These are phyloP conservation scores for Metarhizium sp. DNA, from an alignment of 2,329 filamentous ascomycete genomes.

Conservation along the genomic window DNA sequence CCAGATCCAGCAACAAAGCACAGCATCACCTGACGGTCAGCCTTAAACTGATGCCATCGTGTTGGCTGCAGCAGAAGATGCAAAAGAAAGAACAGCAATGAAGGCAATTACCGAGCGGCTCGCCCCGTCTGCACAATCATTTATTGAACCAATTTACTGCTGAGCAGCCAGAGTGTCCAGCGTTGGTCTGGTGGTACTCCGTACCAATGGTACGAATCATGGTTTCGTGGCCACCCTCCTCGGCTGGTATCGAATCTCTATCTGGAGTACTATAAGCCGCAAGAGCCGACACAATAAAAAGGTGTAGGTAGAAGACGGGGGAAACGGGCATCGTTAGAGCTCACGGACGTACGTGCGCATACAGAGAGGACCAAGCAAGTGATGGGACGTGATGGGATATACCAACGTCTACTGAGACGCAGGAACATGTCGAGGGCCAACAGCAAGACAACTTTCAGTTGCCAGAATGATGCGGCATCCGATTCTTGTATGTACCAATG, in stretches of 20 bases:
- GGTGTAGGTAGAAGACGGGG: not conserved
- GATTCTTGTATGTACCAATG: not conserved
- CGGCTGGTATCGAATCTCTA: not conserved
- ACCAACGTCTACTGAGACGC: not conserved
- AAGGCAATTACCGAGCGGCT: not conserved
- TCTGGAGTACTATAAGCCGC: no score
- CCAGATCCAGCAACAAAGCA: not conserved
- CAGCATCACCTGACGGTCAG: not conserved
- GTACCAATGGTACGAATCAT: not conserved
- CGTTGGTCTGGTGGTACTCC: not conserved
- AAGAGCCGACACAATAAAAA: no score
- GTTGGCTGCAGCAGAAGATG: not conserved
- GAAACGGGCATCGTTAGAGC: no score
- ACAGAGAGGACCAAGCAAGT: not conserved
- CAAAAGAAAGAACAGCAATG: not conserved
- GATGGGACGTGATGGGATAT: not conserved
- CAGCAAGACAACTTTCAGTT: not conserved
- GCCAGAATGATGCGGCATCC: not conserved
- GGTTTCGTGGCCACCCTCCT: not conserved
- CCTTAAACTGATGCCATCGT: not conserved
- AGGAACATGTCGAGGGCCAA: not conserved
- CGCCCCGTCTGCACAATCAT: not conserved
- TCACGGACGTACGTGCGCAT: no score
- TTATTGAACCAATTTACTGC: not conserved
- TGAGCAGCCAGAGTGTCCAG: not conserved